phyloP scores from a whole-genome alignment of 2,329 filamentous ascomycete species.

The Fusarium austroafricanum region DNA sequence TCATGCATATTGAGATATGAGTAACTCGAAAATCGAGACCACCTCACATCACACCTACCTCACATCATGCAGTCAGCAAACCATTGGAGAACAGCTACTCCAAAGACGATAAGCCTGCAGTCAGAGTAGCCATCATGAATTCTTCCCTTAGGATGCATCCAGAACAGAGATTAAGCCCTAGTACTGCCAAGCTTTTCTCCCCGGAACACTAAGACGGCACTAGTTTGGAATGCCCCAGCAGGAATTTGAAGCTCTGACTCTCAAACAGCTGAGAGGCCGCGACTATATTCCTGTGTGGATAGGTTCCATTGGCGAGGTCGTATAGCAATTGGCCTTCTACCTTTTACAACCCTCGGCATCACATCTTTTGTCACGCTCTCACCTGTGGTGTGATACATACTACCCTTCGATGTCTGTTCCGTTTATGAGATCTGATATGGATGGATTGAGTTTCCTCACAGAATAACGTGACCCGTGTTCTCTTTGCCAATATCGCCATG shows the following conservation, averaged over 20 bases:
- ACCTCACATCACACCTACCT: neutral
- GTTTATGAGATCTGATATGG: constrained; percentile 17
- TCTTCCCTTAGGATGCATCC: constrained; percentile 18
- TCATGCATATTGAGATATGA: constrained; percentile 17
- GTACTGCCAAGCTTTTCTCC: constrained; percentile 41
- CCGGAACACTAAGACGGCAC: constrained; percentile 30
- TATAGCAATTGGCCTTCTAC: neutral
- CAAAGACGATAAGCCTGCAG: neutral
- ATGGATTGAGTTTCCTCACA: neutral
- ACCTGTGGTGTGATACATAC: constrained; percentile 17
- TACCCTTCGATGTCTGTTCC: constrained; percentile 3
- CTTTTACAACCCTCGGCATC: neutral
- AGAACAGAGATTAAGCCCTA: constrained; percentile 23
- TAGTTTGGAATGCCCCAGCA: constrained; percentile 22
- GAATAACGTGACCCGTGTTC: neutral
- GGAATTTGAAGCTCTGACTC: constrained; percentile 16
- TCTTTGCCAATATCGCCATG: constrained; percentile 6
- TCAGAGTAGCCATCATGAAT: neutral
- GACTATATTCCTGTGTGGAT: neutral
- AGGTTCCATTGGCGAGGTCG: constrained; percentile 1
- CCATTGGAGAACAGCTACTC: neutral
- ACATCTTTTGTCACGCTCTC: constrained; percentile 8
- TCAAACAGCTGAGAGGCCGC: constrained; percentile 12
- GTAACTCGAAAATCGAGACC: constrained; percentile 17
- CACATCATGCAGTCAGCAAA: neutral